Evolutionary conservation across 306 rosid species (phyloP).

Genomic region (Prunus fruticosa): DNA sequence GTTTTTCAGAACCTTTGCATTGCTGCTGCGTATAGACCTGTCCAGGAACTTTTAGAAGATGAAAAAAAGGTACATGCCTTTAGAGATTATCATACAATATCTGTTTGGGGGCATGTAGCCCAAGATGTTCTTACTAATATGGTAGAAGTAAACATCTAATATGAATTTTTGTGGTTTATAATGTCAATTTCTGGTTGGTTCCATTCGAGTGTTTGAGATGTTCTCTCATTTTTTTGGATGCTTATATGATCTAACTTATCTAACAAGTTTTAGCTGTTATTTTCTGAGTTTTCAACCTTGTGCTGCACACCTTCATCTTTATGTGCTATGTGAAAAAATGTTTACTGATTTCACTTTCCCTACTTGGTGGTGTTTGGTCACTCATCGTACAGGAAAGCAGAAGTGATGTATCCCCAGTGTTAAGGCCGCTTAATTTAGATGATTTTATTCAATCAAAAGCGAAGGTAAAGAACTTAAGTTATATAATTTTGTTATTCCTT

Average conservation of each 20-base stretch:
- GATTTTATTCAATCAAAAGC: slow-evolving; percentile 84
- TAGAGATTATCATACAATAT: background rate
- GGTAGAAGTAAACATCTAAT: too few species aligned
- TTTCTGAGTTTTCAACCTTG: background rate
- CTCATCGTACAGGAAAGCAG: slow-evolving; percentile 41
- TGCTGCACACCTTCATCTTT: background rate
- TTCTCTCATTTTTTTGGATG: background rate
- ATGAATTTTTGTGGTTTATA: background rate
- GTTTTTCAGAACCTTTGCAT: slow-evolving; percentile 82
- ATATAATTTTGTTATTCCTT: background rate
- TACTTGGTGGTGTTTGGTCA: slow-evolving; percentile 1
- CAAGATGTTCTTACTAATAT: too few species aligned
- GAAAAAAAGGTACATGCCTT: slow-evolving; percentile 59
- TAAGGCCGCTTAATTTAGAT: slow-evolving; percentile 67
- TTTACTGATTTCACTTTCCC: background rate
- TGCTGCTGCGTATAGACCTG: slow-evolving; percentile 96
- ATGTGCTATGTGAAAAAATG: background rate
- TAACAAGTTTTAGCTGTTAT: background rate
- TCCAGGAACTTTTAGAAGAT: slow-evolving; percentile 81
- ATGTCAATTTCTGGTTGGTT: background rate
- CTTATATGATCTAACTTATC: background rate
- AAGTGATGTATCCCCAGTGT: slow-evolving; percentile 17
- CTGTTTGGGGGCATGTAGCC: background rate
- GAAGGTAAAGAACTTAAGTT: slow-evolving; percentile 45
- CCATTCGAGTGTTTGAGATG: background rate